A percentile compares a stretch with the other conserved stretches of the same genome.
Evolutionary conservation across 2,329 filamentous ascomycete genomes (phyloP).

Genomic region (Colletotrichum agaves): DNA sequence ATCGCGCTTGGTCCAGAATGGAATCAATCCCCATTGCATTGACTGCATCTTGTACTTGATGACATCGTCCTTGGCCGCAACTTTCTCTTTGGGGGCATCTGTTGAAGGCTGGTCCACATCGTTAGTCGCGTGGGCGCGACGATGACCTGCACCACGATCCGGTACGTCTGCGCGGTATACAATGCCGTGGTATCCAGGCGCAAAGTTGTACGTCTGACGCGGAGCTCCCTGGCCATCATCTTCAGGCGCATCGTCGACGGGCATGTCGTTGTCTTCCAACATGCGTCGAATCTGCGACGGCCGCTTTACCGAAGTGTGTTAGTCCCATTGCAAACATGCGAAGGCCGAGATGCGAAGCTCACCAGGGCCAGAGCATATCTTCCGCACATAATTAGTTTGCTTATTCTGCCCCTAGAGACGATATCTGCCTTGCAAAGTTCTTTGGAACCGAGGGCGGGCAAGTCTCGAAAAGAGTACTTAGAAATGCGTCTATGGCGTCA

Average conservation of each 20-base stretch:
- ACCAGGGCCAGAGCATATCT: constrained; percentile 51
- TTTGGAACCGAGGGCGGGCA: no score
- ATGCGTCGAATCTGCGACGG: constrained; percentile 80
- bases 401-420: no score
- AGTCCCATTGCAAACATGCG: not conserved
- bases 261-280: constrained; percentile 79
- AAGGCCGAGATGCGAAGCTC: constrained; percentile 40
- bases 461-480: no score
- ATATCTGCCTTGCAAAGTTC: no score
- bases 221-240: constrained; percentile 72
- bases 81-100: constrained; percentile 39
- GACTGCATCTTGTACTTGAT: constrained; percentile 83
- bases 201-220: constrained; percentile 90
- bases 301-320: constrained; percentile 60
- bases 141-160: constrained; percentile 65
- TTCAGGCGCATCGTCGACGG: constrained; percentile 74
- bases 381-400: constrained; percentile 47
- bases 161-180: constrained; percentile 84
- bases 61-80: constrained; percentile 36
- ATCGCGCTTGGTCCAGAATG: constrained; percentile 90
- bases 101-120: not conserved
- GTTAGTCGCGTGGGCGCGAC: constrained; percentile 39
- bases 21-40: constrained; percentile 97
- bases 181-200: constrained; percentile 85
- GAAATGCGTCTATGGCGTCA: no score